Evolutionary conservation across 2,329 filamentous ascomycete genomes (phyloP), one percentile per base, ranked within the genome.

Genomic region (Cladophialophora psammophila): DNA sequence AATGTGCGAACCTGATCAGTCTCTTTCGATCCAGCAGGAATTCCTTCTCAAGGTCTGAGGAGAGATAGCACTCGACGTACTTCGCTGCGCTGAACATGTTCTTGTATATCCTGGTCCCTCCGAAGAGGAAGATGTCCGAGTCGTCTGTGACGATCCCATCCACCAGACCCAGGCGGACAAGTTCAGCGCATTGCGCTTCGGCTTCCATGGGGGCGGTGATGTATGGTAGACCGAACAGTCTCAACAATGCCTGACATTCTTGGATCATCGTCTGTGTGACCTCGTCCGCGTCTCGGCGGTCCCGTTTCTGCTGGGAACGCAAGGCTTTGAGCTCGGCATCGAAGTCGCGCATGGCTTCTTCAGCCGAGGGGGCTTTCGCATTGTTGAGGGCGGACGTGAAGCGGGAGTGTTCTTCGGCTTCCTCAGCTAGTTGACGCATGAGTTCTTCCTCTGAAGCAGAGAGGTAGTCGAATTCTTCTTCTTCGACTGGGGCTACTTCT

Each of bases 41-140:
- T 74, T 99, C 96, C 73, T 91, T 91, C 74, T 96, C 92, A 0
- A 99, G 83, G 75, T 99, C 95, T 0, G 83, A 84, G 2, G 89
- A 82, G 9, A 99, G 86, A 76, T 98, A 99, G 80, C 95, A 98
- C 80, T 99, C 95, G 50, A 99, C 95, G 74, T 93, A 96, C 77
- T 99, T 99, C 78, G 95, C 95, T 74, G 93, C 90, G 79, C 97
- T 99, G 84, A 99, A 99, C 93, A 99, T 96, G 82, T 99, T 99
- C 79, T 99, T 99, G 84, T 99, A 99, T 26, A 99, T 91, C 18
- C 94, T 86, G 0, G 93, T 99, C 42, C 95, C 96, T 18, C 95
- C 96, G 78, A 99, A 99, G 0, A 99, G 86, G 75, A 99, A 99
- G 0, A 90, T 96, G 82, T 99, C 95, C 2, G 91, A 96, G 77